Evolutionary conservation across 352 stramenopile species (phyloP), one percentile per base, ranked within the genome.

Genomic region (Globisporangium paroecandrum): DNA sequence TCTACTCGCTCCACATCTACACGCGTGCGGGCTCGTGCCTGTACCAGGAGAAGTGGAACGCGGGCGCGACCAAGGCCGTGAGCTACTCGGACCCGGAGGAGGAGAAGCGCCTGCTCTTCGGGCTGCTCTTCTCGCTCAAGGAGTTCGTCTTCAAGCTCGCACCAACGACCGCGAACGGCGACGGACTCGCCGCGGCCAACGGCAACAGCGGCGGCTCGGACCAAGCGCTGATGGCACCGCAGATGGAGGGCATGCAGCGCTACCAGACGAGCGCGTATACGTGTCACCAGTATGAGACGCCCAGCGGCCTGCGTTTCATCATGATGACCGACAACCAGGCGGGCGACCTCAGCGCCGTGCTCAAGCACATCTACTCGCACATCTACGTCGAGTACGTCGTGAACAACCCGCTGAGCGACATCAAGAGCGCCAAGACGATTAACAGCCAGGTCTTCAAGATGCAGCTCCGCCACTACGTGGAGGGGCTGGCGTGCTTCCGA

Each of bases 1-100:
- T 98, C 75, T 98, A 86, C 90, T 96, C 91, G 66, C 86, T 98
- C 46, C 95, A 94, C 75, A 96, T 97, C 77, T 98, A 97, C 83
- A 94, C 93, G 70, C 87, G 92, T 47, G 84, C 74, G 41, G 91
- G 92, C 38, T 78, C 85, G 67, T 97, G 92, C 74, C 76, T 98
- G 64, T 97, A 93, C 77, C 89, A 97, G 65, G 82, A 96, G 73
- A 95, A 97, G 68, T 98, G 92, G 92, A 86, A 91, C 59, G 66
- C 75, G 25, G 51, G 47, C 32, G 59, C 77, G 8, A 80, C 74
- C 60, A 95, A 83, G 71, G 82, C 73, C 20, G 81, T 90, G 65
- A 93, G 73, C 66, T 91, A 93, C 62, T 77, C 76, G 12, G 89
- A 97, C 58, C 84, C 89, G 20, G 88, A 93, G 22, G 91, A 98